Percentiles rank a stretch among this genome's conserved stretches.
phyloP scores from a whole-genome alignment of 2,329 filamentous ascomycete genomes.

The Pleurostoma richardsiae region DNA sequence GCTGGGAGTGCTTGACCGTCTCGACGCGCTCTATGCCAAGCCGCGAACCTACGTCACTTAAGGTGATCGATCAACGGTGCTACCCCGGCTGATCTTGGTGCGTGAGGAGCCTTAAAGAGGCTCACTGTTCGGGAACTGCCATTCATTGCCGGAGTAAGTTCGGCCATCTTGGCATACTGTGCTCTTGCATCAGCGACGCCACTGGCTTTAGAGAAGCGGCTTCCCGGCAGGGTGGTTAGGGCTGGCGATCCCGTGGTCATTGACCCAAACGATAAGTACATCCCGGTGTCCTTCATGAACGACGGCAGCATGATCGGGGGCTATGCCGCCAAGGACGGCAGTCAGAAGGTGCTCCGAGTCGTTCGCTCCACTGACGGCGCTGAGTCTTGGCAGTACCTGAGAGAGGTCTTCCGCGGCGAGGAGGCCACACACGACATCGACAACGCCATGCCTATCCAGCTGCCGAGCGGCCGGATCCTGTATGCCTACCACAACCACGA shows the following conservation, averaged over 20 bases:
- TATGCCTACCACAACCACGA: conserved; percentile 27
- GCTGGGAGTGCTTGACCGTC: too few species aligned
- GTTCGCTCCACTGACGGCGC: conserved; percentile 19
- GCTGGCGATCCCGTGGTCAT: background rate
- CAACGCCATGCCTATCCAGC: conserved; percentile 21
- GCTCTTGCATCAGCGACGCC: background rate
- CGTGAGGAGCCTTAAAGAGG: too few species aligned
- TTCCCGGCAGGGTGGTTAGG: background rate
- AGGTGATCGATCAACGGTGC: too few species aligned
- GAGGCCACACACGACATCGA: conserved; percentile 19
- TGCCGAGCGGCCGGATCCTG: conserved; percentile 8
- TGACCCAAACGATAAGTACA: background rate
- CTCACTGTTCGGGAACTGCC: too few species aligned
- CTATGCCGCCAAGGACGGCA: conserved; percentile 18
- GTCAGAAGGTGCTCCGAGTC: conserved; percentile 15
- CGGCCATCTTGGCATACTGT: too few species aligned
- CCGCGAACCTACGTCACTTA: too few species aligned
- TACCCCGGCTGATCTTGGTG: too few species aligned
- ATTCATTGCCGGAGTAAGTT: too few species aligned
- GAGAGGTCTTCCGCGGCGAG: conserved; percentile 10
- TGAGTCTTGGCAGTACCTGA: conserved; percentile 16
- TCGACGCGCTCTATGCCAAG: too few species aligned
- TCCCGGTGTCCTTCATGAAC: background rate
- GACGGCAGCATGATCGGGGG: conserved; percentile 8
- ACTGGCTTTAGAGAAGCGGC: background rate